Base-by-base conservation (phyloP, 164 flowering plant genomes). In the Nelumbo lutea region DNA sequence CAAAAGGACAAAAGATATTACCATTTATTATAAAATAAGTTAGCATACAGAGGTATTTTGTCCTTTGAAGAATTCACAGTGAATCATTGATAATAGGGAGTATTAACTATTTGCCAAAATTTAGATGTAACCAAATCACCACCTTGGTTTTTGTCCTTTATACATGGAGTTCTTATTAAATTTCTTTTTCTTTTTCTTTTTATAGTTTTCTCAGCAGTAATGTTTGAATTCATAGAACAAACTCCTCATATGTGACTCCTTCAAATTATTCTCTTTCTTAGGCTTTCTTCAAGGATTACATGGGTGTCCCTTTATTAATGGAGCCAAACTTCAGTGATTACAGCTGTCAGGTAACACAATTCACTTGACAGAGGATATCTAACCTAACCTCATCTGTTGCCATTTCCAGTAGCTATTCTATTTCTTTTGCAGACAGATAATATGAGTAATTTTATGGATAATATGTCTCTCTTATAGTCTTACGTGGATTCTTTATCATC, bases 291-390 rank as follows among this genome's bases (percentile, higher is more conserved):
- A 83, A 80, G 66, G 92, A 91, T 48, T 72, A 82, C 80, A 91
- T 90, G 98, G 98, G 98, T 9, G 89, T 91, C 50, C 96, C 96
- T n/a, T 64, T 94, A 43, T 48, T 81, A 64, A 94, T 94, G 98
- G 98, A 94, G 72, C 98, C 98, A 53, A 88, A 90, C 76, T 94
- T 87, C 78, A 78, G 63, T 6, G 96, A 94, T 68, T 91, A 86
- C 72, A 94, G 98, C 81, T 94, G 98, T 73, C 97, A 88, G 97
- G 97, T 94, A 82, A 75, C 59, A 59, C 14, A 4, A 2, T 58
- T 41, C 38, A n/a, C 14, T 10, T 13, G 2, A 11, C 5, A 9
- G 52, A 50, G 41, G n/a, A 61, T 62, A 44, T 42, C 6, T n/a
- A 2, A 9, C 6, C 10, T 41, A 6, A 42, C 40, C 45, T 60